These are phyloP conservation scores for Beauveria brongniartii DNA, from an alignment of 2,329 filamentous ascomycete genomes.

Conservation along the genomic window DNA sequence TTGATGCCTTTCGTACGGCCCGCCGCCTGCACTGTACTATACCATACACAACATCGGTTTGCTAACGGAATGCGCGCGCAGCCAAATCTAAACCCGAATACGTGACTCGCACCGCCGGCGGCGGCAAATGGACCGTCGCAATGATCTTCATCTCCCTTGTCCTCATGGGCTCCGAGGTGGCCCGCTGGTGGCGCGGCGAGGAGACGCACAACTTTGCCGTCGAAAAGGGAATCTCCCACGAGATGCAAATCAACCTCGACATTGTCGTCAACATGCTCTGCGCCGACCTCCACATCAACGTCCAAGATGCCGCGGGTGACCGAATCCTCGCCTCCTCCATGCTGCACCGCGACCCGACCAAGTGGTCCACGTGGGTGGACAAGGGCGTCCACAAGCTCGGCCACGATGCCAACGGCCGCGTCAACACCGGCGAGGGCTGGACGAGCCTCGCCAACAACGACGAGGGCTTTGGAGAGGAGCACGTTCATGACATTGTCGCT, in stretches of 20 bases:
- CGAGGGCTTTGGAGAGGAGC: slow-evolving; percentile 67
- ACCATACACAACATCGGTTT: background rate
- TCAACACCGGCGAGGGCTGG: slow-evolving; percentile 50
- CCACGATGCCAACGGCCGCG: slow-evolving; percentile 43
- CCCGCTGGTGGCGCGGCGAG: slow-evolving; percentile 73
- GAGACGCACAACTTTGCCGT: slow-evolving; percentile 89
- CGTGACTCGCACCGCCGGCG: slow-evolving; percentile 72
- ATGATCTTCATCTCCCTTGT: slow-evolving; percentile 67
- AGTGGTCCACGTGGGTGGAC: slow-evolving; percentile 75
- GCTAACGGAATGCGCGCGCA: slow-evolving; percentile 28
- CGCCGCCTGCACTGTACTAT: background rate
- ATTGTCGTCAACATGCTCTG: slow-evolving; percentile 87
- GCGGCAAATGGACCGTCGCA: slow-evolving; percentile 87
- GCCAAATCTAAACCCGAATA: slow-evolving; percentile 96
- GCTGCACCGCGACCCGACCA: slow-evolving; percentile 68
- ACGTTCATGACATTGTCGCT: slow-evolving; percentile 84
- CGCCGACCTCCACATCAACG: slow-evolving; percentile 84
- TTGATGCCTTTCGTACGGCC: slow-evolving; percentile 88
- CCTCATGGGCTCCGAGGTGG: slow-evolving; percentile 70
- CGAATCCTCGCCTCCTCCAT: slow-evolving; percentile 74
- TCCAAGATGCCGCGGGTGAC: slow-evolving; percentile 91
- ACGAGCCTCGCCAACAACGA: slow-evolving; percentile 42
- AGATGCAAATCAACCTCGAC: slow-evolving; percentile 91
- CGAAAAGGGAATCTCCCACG: slow-evolving; percentile 80
- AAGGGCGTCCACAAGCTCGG: slow-evolving; percentile 57